Percentiles rank a stretch among this genome's conserved stretches.
Conservation (phyloP, 2,329 filamentous ascomycete species). For the Mycosphaerella sp. region DNA sequence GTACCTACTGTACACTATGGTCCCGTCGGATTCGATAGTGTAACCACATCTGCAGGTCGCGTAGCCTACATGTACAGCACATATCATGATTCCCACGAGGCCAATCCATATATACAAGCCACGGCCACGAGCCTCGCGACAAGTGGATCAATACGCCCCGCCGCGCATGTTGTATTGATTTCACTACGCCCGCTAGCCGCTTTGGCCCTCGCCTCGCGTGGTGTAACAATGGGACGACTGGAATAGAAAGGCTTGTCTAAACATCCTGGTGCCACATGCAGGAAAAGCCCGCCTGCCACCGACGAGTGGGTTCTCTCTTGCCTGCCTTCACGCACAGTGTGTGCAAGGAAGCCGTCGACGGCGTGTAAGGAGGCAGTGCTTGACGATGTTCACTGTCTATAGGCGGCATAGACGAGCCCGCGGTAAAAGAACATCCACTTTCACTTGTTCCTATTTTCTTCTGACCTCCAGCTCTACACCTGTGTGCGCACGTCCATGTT, state of each 20-base stretch:
- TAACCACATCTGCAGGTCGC: too few relatives aligned
- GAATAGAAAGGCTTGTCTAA: slow-evolving; percentile 10
- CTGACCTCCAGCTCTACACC: slow-evolving; percentile 1
- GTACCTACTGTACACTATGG: background rate
- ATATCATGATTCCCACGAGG: too few relatives aligned
- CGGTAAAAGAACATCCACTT: slow-evolving; percentile 1
- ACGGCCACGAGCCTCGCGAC: background rate
- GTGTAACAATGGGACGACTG: slow-evolving; percentile 1
- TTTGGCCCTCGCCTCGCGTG: slow-evolving; percentile 2
- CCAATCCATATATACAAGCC: too few relatives aligned
- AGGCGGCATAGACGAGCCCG: slow-evolving; percentile 2
- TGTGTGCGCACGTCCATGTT: slow-evolving; percentile 7
- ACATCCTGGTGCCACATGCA: slow-evolving; percentile 10
- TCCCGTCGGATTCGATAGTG: too few relatives aligned
- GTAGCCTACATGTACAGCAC: too few relatives aligned
- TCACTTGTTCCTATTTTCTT: slow-evolving; percentile 2
- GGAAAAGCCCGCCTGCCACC: slow-evolving; percentile 5
- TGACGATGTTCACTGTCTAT: too few relatives aligned
- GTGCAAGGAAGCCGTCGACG: background rate
- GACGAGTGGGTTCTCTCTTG: background rate
- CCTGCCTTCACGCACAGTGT: slow-evolving; percentile 1
- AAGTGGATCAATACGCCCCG: background rate
- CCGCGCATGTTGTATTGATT: slow-evolving; percentile 4
- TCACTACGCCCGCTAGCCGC: slow-evolving; percentile 5
- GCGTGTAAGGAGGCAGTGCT: background rate